These are phyloP conservation scores for Chrysanthemum makinoi DNA, from an alignment of 129 eudicot genomes.

Conservation along the genomic window DNA sequence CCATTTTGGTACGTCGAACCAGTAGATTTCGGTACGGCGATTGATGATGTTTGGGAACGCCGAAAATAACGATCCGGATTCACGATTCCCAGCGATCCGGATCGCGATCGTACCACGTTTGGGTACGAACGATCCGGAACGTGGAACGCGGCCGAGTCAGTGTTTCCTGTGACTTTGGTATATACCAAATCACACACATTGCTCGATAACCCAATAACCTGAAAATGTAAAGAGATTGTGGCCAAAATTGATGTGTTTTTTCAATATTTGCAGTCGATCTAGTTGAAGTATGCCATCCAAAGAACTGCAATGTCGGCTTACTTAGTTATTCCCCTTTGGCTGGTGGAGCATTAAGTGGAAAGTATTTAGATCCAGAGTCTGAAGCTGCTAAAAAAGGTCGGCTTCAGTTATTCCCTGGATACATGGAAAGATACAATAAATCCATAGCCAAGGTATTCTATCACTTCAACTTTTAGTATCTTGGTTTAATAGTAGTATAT, in stretches of 20 bases:
- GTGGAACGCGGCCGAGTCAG: too few relatives aligned
- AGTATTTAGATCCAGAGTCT: conserved; percentile 71
- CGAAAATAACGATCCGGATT: too few relatives aligned
- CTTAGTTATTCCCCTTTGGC: conserved; percentile 86
- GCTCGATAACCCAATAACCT: too few relatives aligned
- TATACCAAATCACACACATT: too few relatives aligned
- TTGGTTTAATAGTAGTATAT: background rate
- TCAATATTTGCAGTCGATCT: conserved; percentile 67
- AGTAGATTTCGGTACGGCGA: too few relatives aligned
- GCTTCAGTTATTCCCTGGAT: conserved; percentile 79
- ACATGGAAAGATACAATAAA: conserved; percentile 91
- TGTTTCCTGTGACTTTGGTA: too few relatives aligned
- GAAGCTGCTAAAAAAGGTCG: conserved; percentile 91
- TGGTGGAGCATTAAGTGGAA: conserved; percentile 81
- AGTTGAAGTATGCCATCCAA: conserved; percentile 92
- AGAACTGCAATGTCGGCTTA: conserved; percentile 75
- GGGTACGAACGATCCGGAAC: too few relatives aligned
- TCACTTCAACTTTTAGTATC: background rate
- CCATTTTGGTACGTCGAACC: too few relatives aligned
- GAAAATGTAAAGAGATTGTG: background rate
- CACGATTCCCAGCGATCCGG: too few relatives aligned
- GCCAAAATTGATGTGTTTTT: background rate
- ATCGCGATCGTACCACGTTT: too few relatives aligned
- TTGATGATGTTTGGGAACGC: too few relatives aligned
- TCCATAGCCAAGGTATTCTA: conserved; percentile 59